A percentile compares a stretch with the other conserved stretches of the same genome.
phyloP scores from a whole-genome alignment of 805 yeast species.

The Kuraishia ogatae region DNA sequence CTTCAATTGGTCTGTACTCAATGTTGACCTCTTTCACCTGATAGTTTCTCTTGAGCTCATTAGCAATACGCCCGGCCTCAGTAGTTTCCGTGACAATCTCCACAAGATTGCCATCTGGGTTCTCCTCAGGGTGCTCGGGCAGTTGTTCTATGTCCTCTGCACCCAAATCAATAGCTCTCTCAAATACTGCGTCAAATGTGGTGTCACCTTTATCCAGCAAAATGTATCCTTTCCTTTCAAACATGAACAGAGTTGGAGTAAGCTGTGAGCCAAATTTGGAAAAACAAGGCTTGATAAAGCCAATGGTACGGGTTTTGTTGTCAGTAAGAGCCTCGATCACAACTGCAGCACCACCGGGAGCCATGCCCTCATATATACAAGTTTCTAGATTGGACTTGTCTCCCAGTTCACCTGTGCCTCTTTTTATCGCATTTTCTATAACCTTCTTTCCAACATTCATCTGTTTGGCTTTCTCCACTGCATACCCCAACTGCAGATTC shows the following conservation, averaged over 20 bases:
- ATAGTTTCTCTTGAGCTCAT: constrained; percentile 45
- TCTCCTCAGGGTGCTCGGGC: constrained; percentile 31
- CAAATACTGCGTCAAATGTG: constrained; percentile 60
- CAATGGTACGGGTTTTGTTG: constrained; percentile 76
- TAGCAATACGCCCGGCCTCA: constrained; percentile 54
- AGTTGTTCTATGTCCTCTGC: constrained; percentile 69
- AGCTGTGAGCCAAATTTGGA: constrained; percentile 60
- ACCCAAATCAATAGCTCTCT: constrained; percentile 66
- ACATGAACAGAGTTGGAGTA: constrained; percentile 72
- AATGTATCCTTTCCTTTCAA: constrained; percentile 71
- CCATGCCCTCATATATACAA: constrained; percentile 80
- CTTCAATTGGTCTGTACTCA: constrained; percentile 56
- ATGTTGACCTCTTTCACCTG: constrained; percentile 65
- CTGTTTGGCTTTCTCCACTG: constrained; percentile 71
- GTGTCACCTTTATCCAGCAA: constrained; percentile 34
- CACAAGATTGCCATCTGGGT: constrained; percentile 23
- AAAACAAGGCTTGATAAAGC: constrained; percentile 66
- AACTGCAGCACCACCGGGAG: constrained; percentile 86
- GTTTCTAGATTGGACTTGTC: constrained; percentile 37
- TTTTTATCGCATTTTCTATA: constrained; percentile 77
- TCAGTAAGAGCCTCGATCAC: constrained; percentile 85
- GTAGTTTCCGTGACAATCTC: constrained; percentile 57
- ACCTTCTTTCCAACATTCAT: constrained; percentile 75
- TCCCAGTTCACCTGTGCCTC: constrained; percentile 66
- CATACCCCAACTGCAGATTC: constrained; percentile 56